A percentile compares a stretch with the other conserved stretches of the same genome.
phyloP scores from a whole-genome alignment of 2,329 filamentous ascomycete species.

The Dothidotthia symphoricarpi region DNA sequence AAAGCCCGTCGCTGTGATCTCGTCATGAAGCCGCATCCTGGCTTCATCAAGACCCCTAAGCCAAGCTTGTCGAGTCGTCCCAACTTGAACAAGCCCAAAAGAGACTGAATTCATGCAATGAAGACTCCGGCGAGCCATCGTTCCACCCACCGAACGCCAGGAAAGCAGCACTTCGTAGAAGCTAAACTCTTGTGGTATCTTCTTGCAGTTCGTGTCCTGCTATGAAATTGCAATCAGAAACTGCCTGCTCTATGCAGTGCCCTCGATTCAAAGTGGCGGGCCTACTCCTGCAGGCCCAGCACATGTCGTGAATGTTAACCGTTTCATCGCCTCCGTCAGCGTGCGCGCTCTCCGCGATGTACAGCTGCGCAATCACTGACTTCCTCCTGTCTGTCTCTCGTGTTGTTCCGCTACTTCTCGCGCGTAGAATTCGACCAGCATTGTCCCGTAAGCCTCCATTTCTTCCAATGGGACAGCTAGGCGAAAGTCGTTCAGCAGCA shows the following conservation, averaged over 20 bases:
- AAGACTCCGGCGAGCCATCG: slow-evolving; percentile 6
- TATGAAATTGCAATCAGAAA: neutral
- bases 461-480: slow-evolving; percentile 92
- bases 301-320: neutral
- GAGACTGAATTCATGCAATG: slow-evolving; percentile 7
- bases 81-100: slow-evolving; percentile 1
- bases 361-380: slow-evolving; percentile 7
- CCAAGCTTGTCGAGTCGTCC: neutral
- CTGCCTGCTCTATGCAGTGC: neutral
- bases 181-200: neutral
- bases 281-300: neutral
- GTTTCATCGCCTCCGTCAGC: neutral
- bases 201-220: neutral
- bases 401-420: slow-evolving; percentile 76
- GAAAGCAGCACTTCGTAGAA: neutral
- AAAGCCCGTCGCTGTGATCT: slow-evolving; percentile 7
- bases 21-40: slow-evolving; percentile 1
- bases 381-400: slow-evolving; percentile 25
- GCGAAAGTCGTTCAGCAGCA: slow-evolving; percentile 93
- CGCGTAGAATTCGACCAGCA: slow-evolving; percentile 97
- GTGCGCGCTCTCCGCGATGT: neutral
- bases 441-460: slow-evolving; percentile 93
- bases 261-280: neutral
- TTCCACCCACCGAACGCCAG: neutral
- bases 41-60: slow-evolving; percentile 3